A percentile compares a stretch with the other conserved stretches of the same genome.
phyloP scores from a whole-genome alignment of 768 basidiomycete species.

The Xanthoconium stramineum region DNA sequence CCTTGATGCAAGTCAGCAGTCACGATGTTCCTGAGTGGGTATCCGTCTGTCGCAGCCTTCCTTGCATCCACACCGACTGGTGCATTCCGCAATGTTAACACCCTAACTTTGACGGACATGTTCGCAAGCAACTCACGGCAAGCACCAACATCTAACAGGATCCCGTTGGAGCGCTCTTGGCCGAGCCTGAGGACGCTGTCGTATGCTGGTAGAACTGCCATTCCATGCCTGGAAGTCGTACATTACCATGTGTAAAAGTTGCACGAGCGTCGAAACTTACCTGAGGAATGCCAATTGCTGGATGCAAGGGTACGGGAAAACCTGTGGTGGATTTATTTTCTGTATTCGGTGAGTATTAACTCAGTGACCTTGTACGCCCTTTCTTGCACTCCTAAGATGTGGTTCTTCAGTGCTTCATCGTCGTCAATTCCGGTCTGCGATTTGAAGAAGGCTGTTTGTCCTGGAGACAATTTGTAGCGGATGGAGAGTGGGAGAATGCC shows the following conservation, averaged over 20 bases:
- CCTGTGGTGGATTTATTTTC: conserved; percentile 3
- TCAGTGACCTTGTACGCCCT: conserved; percentile 16
- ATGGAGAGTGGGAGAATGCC: not conserved
- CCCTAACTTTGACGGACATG: not conserved
- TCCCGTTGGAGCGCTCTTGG: conserved; percentile 31
- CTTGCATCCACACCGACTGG: conserved; percentile 35
- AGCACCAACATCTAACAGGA: conserved; percentile 44
- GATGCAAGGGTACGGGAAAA: conserved; percentile 30
- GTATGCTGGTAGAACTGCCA: conserved; percentile 14
- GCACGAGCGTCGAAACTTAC: conserved; percentile 4
- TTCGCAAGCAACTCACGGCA: conserved; percentile 33
- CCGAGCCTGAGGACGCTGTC: conserved; percentile 33
- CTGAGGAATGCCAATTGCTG: conserved; percentile 19
- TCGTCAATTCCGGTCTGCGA: conserved; percentile 26
- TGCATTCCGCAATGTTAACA: not conserved
- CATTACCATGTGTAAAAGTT: not conserved
- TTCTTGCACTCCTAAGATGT: conserved; percentile 28
- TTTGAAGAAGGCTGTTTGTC: conserved; percentile 24
- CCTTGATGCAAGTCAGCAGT: conserved; percentile 39
- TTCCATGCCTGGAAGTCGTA: conserved; percentile 1
- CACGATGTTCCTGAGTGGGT: conserved; percentile 37
- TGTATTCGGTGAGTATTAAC: not conserved
- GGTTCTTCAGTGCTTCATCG: conserved; percentile 25
- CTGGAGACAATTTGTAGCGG: not conserved
- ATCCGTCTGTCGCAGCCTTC: conserved; percentile 42